Evolutionary conservation across 352 stramenopile species (phyloP), one percentile per base, ranked within the genome.

Genomic region (Peronosclerospora sorghi): DNA sequence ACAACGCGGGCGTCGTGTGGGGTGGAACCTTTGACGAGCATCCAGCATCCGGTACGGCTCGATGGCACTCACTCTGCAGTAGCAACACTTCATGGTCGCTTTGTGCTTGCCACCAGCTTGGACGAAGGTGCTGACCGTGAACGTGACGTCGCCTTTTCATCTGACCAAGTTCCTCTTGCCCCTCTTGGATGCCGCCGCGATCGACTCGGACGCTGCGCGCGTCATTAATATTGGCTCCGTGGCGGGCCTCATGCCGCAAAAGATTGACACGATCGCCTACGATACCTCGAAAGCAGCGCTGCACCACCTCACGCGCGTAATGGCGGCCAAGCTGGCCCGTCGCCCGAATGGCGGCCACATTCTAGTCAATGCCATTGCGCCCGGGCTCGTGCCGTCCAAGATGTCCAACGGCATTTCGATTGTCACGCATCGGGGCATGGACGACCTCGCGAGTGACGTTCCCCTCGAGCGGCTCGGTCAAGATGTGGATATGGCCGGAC

Each of bases 91-190:
- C n/a, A 26, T 26, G 21, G 3, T 26, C 21, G 6, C 21, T 26
- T 7, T 26, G 21, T 26, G 21, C 6, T 35, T 19, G n/a, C 18
- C 18, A 14, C 51, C 58, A 77, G 90, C 77, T 27, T 98, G 87
- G 73, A 89, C 97, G 53, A 95, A 93, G 41, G 86, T 97, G 9
- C 61, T 97, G n/a, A 72, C 86, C 30, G 56, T 98, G 32, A 98
- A 98, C 60, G 83, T 98, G 39, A 97, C 95, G 65, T 75, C 84
- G 10, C 68, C 95, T 5, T 98, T 98, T 66, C 96, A 97, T 66
- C 59, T 98, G 30, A 88, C 78, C 36, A 73, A 86, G 37, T 78
- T 87, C 29, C 82, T 96, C 39, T 58, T 97, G 19, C 92, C 90
- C 1, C 62, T 97, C 32, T 65, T 98, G 29, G 75, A 96, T 42